Base-by-base conservation (phyloP, 202 grass and related monocot species). In the Hordeum pubiflorum region DNA sequence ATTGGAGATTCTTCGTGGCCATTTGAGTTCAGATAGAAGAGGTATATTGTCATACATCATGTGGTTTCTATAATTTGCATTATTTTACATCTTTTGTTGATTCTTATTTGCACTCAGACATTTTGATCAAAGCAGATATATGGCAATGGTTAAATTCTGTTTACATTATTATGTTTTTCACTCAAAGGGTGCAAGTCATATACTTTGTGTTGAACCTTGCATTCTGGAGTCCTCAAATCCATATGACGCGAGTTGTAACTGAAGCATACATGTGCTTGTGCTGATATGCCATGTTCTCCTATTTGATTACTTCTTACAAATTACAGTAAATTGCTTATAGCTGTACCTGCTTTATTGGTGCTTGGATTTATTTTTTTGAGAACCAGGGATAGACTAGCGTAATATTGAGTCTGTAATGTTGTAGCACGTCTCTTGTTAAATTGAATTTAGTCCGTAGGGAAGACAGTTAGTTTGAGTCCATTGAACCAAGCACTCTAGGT, bases 1-100 rank as follows among this genome's bases (percentile, higher is more conserved):
- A 62, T 75, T 98, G 84, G 92, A 93, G 86, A 98, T 98, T 90
- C 87, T 98, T 23, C 96, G 80, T 76, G 96, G 96, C 32, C 96
- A 95, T 84, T 85, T 55, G 64, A 79, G 82, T 70, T 85, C 59
- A 50, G 84, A 98, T 89, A 91, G 86, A 77, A 84, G 90, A 98
- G 96, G 96, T 98, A 75, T 71, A 77, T 50, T 22, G 9, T 33
- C 57, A 32, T 67, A 57, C 73, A 24, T 17, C 66, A 13, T 14
- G 15, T 77, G 60, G 44, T 7, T 71, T 50, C 15, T 81, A 33
- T 72, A 26, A 27, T 14, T 37, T 34, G 15, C 46, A 50, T 50
- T 73, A 50, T 50, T 50, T 17, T 50, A 50, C 14, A 50, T 7
- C 27, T 22, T 23, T 38, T 40, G 22, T 66, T 23, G 57, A 37